Conservation (phyloP, 805 yeast genomes). For the Tetrapisispora arboricola region DNA sequence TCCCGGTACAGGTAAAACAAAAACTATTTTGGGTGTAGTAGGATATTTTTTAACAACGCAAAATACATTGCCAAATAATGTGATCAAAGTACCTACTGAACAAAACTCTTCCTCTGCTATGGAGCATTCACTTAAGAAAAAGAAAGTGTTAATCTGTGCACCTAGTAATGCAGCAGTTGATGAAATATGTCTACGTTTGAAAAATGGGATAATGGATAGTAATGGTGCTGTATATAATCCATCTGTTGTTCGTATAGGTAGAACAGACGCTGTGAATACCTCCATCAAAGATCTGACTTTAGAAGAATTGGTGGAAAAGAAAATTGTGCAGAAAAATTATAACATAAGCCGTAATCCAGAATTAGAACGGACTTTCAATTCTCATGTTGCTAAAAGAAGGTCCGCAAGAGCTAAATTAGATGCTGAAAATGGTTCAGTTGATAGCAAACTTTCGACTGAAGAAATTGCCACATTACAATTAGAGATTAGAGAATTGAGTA, state of each 20-base stretch:
- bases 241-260: conserved; percentile 73
- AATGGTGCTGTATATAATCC: conserved; percentile 48
- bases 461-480: conserved; percentile 40
- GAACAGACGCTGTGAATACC: conserved; percentile 77
- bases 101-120: conserved; percentile 11
- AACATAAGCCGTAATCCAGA: conserved; percentile 35
- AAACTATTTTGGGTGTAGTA: conserved; percentile 84
- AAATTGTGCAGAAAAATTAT: conserved; percentile 33
- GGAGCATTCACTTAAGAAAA: conserved; percentile 25
- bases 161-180: conserved; percentile 99
- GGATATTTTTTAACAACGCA: conserved; percentile 55
- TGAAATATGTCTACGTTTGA: conserved; percentile 76
- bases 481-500: conserved; percentile 45
- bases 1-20: conserved; percentile 98
- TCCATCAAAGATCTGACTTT: conserved; percentile 74
- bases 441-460: conserved; percentile 38
- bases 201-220: conserved; percentile 54
- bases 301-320: conserved; percentile 73
- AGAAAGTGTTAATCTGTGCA: conserved; percentile 81
- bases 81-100: conserved; percentile 27
- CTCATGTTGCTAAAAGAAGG: conserved; percentile 52
- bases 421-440: conserved; percentile 33
- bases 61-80: conserved; percentile 18
- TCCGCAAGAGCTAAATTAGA: conserved; percentile 35
- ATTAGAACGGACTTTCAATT: conserved; percentile 35